Evolutionary conservation across 805 yeast species (phyloP).

Genomic region (Sungouiella thailandica): DNA sequence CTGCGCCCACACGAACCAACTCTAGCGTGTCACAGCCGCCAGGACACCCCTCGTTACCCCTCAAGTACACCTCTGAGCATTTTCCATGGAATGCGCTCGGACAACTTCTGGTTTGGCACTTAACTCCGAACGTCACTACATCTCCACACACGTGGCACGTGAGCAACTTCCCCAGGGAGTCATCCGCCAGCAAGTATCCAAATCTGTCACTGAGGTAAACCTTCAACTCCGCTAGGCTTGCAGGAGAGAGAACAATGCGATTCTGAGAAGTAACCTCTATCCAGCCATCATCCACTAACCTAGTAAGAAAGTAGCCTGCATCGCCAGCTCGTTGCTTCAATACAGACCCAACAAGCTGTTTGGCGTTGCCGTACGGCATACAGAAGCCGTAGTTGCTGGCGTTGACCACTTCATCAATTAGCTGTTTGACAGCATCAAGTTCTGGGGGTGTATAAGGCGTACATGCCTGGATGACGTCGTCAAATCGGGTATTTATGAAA

Average conservation of each 20-base stretch:
- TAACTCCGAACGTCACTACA: slow-evolving; percentile 48
- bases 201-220: slow-evolving; percentile 39
- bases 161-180: slow-evolving; percentile 32
- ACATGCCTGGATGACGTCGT: slow-evolving; percentile 37
- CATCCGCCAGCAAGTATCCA: slow-evolving; percentile 22
- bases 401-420: slow-evolving; percentile 44
- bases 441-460: slow-evolving; percentile 34
- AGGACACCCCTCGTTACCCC: slow-evolving; percentile 21
- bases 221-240: slow-evolving; percentile 45
- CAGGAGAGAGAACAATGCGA: slow-evolving; percentile 34
- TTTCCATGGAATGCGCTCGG: slow-evolving; percentile 40
- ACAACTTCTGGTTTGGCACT: slow-evolving; percentile 23
- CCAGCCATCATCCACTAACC: slow-evolving; percentile 52
- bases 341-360: slow-evolving; percentile 22
- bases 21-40: slow-evolving; percentile 3
- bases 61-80: slow-evolving; percentile 40
- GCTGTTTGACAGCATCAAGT: slow-evolving; percentile 37
- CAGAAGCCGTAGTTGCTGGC: slow-evolving; percentile 30
- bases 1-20: neutral
- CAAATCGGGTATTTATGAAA: slow-evolving; percentile 37
- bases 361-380: slow-evolving; percentile 31
- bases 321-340: slow-evolving; percentile 29
- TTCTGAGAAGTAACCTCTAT: slow-evolving; percentile 28
- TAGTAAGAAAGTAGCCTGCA: slow-evolving; percentile 33
- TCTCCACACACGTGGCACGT: slow-evolving; percentile 49